Percentiles rank a stretch among this genome's conserved stretches.
Conservation (phyloP, 2,329 filamentous ascomycete genomes). For the Torrubiella hemipterigena region DNA sequence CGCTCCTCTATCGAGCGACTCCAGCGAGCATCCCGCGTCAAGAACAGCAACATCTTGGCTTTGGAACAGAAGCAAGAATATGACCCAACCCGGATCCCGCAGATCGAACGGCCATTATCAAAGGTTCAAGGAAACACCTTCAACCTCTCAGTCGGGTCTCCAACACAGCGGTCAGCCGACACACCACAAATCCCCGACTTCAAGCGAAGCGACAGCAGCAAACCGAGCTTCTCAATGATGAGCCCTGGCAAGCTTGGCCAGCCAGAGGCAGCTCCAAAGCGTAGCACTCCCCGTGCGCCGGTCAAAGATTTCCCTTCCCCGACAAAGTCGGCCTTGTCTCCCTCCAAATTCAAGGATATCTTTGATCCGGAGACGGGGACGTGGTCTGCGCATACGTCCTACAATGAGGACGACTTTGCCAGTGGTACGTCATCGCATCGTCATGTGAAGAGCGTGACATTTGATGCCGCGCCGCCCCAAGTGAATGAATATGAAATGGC, state of each 20-base stretch:
- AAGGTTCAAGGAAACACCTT: constrained; percentile 64
- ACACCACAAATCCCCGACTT: constrained; percentile 34
- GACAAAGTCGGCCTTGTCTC: constrained; percentile 78
- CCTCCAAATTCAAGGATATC: constrained; percentile 50
- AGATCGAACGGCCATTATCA: constrained; percentile 72
- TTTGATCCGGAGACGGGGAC: constrained; percentile 59
- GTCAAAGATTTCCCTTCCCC: constrained; percentile 67
- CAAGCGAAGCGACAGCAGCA: constrained; percentile 41
- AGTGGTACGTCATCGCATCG: constrained; percentile 61
- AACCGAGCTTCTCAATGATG: constrained; percentile 45
- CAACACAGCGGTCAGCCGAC: constrained; percentile 38
- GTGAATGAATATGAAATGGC: constrained; percentile 98
- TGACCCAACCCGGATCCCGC: constrained; percentile 65
- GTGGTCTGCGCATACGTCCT: constrained; percentile 54
- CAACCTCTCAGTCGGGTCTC: constrained; percentile 40
- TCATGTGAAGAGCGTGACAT: constrained; percentile 93
- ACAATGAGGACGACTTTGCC: constrained; percentile 46
- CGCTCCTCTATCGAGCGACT: constrained; percentile 91
- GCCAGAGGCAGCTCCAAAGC: constrained; percentile 19
- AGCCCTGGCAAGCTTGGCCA: constrained; percentile 37
- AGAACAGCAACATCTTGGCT: constrained; percentile 95
- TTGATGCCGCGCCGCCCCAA: constrained; percentile 84
- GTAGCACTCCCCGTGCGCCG: constrained; percentile 33
- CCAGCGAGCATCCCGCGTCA: constrained; percentile 87
- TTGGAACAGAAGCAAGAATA: constrained; percentile 89